Conservation (phyloP, 495 filamentous ascomycete species). For the Podospora sp. region DNA sequence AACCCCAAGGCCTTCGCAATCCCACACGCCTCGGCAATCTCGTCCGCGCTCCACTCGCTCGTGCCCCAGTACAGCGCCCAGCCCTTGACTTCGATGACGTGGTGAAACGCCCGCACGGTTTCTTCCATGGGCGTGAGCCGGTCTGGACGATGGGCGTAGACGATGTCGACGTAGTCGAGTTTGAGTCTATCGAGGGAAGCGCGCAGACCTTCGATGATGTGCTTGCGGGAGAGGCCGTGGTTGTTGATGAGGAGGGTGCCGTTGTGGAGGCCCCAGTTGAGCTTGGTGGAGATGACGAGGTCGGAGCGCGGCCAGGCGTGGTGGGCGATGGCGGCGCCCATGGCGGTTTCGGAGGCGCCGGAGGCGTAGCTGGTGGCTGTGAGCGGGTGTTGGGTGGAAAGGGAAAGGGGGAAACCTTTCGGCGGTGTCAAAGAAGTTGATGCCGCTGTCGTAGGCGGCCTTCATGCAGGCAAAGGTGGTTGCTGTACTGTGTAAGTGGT, state of each 20-base stretch:
- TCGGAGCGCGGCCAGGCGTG: slow-evolving; percentile 67
- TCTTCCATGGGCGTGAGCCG: slow-evolving; percentile 76
- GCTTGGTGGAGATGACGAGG: slow-evolving; percentile 70
- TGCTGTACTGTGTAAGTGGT: slow-evolving; percentile 38
- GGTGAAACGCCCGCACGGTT: slow-evolving; percentile 73
- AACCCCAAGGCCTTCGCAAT: slow-evolving; percentile 60
- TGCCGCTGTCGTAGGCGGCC: slow-evolving; percentile 67
- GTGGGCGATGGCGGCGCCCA: slow-evolving; percentile 61
- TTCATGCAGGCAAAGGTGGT: slow-evolving; percentile 65
- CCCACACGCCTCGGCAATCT: slow-evolving; percentile 58
- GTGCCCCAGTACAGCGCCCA: slow-evolving; percentile 75
- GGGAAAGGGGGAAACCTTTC: slow-evolving; percentile 40
- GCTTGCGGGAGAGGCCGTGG: slow-evolving; percentile 71
- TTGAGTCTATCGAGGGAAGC: slow-evolving; percentile 63
- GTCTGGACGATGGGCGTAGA: slow-evolving; percentile 77
- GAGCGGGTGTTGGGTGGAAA: slow-evolving; percentile 4
- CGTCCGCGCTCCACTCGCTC: slow-evolving; percentile 56
- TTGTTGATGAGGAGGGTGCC: slow-evolving; percentile 55
- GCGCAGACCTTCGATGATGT: slow-evolving; percentile 68
- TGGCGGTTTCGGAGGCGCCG: slow-evolving; percentile 58
- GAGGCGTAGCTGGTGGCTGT: slow-evolving; percentile 37
- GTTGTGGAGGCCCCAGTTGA: slow-evolving; percentile 66
- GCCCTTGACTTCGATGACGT: slow-evolving; percentile 62
- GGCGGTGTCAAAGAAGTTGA: slow-evolving; percentile 59
- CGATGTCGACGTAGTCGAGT: slow-evolving; percentile 69